Base-by-base conservation (phyloP, 1,284 basidiomycete genomes). In the Rhodotorula sp. region DNA sequence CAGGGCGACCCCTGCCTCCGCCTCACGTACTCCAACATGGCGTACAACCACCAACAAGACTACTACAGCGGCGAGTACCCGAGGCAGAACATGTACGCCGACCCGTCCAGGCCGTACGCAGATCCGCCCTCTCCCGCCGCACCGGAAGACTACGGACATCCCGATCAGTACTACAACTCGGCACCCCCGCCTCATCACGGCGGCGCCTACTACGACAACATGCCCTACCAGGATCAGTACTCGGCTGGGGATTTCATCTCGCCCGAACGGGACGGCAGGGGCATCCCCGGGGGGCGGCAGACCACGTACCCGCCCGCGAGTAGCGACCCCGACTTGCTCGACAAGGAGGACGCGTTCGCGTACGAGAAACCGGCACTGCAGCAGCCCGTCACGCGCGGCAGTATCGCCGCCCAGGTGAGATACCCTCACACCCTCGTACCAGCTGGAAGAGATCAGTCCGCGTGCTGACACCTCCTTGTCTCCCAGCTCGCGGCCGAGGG, bases 401-500 rank as follows among this genome's bases (percentile, higher is more conserved):
- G 65, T 29, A 78, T 79, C 57, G 78, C 78, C 0, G 78, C 78
- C 0, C 78, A 79, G 73, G 78, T 78, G 16, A 54, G 74, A 47
- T 5, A 49, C 39, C 52, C 21, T 14, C 0, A 6, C 1, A 52
- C 15, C 39, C 39, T 43, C 39, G 39, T 43, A 43, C 39, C 39
- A 18, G 18, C 20, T 5, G 48, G 2, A 8, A 10, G 31, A 5
- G 34, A 3, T 34, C 34, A 34, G 34, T 34, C 34, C 34, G 34
- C 34, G 34, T 34, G 34, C 34, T 34, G 34, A 34, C 34, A n/a
- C 34, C 34, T 34, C 34, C 34, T 34, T 34, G 34, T 5, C 34
- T 43, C 12, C 7, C 54, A 78, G 76, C 76, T 79, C 72, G 79
- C 79, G 43, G 79, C 79, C 8, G 79, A 79, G 59, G 79, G 79